These are phyloP conservation scores for Cladobotryum mycophilum DNA, from an alignment of 2,329 filamentous ascomycete genomes.

Conservation along the genomic window DNA sequence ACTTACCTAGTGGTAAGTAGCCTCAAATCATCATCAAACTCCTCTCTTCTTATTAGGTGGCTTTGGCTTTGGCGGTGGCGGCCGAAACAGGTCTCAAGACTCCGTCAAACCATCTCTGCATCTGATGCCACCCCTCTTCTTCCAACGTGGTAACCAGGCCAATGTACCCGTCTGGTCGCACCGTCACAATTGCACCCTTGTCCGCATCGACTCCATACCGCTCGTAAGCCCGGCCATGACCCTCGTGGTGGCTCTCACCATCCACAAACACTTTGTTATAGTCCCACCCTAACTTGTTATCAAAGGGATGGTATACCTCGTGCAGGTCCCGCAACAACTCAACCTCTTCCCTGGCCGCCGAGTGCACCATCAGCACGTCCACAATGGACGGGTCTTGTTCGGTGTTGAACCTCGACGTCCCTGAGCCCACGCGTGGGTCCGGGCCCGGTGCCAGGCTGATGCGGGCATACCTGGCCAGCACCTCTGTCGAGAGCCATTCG, in stretches of 20 bases:
- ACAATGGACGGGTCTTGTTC: conserved; percentile 31
- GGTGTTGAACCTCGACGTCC: neutral
- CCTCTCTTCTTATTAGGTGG: too few species aligned
- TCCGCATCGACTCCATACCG: conserved; percentile 52
- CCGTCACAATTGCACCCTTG: conserved; percentile 51
- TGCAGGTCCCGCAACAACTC: conserved; percentile 44
- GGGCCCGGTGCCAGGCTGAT: conserved; percentile 17
- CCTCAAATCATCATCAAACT: too few species aligned
- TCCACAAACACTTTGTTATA: conserved; percentile 54
- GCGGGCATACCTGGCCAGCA: conserved; percentile 32
- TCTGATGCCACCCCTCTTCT: conserved; percentile 17
- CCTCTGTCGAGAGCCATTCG: conserved; percentile 30
- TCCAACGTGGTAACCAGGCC: conserved; percentile 34
- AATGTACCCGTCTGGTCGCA: conserved; percentile 64
- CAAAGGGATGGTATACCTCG: conserved; percentile 41
- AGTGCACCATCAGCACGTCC: conserved; percentile 57
- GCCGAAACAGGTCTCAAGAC: conserved; percentile 4
- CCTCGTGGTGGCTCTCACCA: conserved; percentile 47
- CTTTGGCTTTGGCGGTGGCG: neutral
- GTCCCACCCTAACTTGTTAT: conserved; percentile 43
- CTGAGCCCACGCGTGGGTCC: conserved; percentile 4
- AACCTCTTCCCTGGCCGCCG: conserved; percentile 40
- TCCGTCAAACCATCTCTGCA: conserved; percentile 11
- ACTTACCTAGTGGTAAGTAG: too few species aligned
- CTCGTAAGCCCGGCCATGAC: conserved; percentile 44